Evolutionary conservation across 176 grass and related monocot genomes (phyloP), one percentile per base, ranked within the genome.

Genomic region (Oryza australiensis): DNA sequence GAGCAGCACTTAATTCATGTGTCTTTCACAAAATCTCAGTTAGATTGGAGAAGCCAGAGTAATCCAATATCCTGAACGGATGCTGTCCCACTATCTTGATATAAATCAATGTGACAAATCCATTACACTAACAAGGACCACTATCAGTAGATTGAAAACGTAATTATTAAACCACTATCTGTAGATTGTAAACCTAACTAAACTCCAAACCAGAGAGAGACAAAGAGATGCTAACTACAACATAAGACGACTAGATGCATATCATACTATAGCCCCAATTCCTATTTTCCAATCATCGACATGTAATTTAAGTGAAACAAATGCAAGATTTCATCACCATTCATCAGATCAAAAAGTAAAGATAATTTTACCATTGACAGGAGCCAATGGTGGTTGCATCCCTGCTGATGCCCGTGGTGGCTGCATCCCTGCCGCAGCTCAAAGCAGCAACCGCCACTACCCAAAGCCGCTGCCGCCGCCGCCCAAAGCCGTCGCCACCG

Each of bases 151-250:
- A n/a, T n/a, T n/a, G n/a, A n/a, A n/a, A n/a, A n/a, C n/a, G n/a
- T n/a, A n/a, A n/a, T n/a, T n/a, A n/a, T n/a, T n/a, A n/a, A n/a
- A 72, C 34, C 59, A 66, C 78, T 72, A 16, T 48, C 45, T 32
- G 15, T 20, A 12, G 28, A 73, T 41, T 37, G 24, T 48, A 77
- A 86, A 68, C 78, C 42, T 68, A 86, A 81, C 41, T 4, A 34
- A 78, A 73, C 59, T 48, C 78, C 78, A 86, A 82, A 32, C n/a
- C n/a, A 70, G 55, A 41, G 8, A 13, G 55, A 85, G 73, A 87
- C 22, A 79, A 63, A 48, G 24, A 88, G 48, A 80, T 71, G 26
- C 66, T 68, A 87, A 82, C 66, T 13, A n/a, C n/a, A n/a, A 85
- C n/a, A 80, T 77, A 77, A 81, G 15, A 85, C 26, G 33, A 66